These are phyloP conservation scores for Pneumocystis murina DNA, from an alignment of 1,139 yeast genomes.

Conservation along the genomic window DNA sequence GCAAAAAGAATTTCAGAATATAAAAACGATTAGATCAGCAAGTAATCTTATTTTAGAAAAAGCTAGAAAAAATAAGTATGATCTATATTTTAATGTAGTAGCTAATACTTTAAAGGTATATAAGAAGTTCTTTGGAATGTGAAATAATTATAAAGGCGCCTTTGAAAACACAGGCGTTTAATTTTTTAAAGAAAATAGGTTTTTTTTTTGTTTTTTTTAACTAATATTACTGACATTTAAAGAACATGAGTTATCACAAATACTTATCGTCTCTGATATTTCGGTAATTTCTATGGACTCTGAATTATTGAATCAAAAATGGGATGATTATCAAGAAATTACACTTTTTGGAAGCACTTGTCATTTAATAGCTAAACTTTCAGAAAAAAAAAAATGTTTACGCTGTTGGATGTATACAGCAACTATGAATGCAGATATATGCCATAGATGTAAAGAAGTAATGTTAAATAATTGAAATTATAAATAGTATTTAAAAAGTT, in stretches of 20 bases:
- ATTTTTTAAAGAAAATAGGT: not conserved
- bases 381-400: conserved; percentile 54
- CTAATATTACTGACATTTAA: not conserved
- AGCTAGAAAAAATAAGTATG: conserved; percentile 34
- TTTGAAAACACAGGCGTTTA: not conserved
- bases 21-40: conserved; percentile 33
- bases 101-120: conserved; percentile 23
- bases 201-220: not conserved
- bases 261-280: conserved; percentile 53
- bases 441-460: conserved; percentile 50
- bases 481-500: not conserved
- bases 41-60: conserved; percentile 27
- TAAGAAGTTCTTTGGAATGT: conserved; percentile 13
- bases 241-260: conserved; percentile 29
- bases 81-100: conserved; percentile 54
- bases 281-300: conserved; percentile 22
- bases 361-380: conserved; percentile 30
- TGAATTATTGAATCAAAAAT: conserved; percentile 12
- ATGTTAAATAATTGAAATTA: conserved; percentile 11
- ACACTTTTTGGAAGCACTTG: conserved; percentile 23
- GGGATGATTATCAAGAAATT: conserved; percentile 22
- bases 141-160: conserved; percentile 13
- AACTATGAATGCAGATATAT: conserved; percentile 36
- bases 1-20: conserved; percentile 23
- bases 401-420: conserved; percentile 83